A percentile compares a stretch with the other conserved stretches of the same genome.
Evolutionary conservation across 2,329 filamentous ascomycete genomes (phyloP).

Genomic region (Exophiala oligosperma): DNA sequence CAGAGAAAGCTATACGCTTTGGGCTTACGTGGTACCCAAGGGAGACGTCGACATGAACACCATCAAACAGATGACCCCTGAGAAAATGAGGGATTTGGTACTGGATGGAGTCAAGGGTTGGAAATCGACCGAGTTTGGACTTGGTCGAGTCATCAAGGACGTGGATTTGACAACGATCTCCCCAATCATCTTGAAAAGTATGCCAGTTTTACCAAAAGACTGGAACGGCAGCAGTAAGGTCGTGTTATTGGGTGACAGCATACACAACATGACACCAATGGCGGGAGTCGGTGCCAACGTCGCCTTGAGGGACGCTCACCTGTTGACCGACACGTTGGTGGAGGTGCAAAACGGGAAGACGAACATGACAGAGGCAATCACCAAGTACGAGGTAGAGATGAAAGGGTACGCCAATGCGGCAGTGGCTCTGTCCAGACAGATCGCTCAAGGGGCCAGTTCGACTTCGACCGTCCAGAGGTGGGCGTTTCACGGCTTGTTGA

Average conservation of each 20-base stretch:
- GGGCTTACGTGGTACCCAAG: slow-evolving; percentile 23
- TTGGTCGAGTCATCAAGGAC: background rate
- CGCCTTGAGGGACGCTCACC: slow-evolving; percentile 41
- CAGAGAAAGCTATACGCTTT: slow-evolving; percentile 30
- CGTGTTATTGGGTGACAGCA: slow-evolving; percentile 45
- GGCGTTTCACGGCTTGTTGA: slow-evolving; percentile 4
- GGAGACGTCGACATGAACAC: slow-evolving; percentile 12
- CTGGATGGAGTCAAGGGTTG: slow-evolving; percentile 23
- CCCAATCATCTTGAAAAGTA: slow-evolving; percentile 29
- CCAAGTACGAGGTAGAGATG: slow-evolving; percentile 2
- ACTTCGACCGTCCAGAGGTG: background rate
- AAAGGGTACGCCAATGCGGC: slow-evolving; percentile 6
- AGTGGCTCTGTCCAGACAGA: slow-evolving; percentile 4
- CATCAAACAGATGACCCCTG: background rate
- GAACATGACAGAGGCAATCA: background rate
- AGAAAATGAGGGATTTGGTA: slow-evolving; percentile 17
- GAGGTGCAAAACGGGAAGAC: background rate
- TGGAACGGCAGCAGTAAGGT: slow-evolving; percentile 34
- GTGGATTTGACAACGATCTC: slow-evolving; percentile 14
- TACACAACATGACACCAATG: slow-evolving; percentile 47
- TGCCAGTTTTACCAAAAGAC: slow-evolving; percentile 30
- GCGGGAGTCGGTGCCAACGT: slow-evolving; percentile 48
- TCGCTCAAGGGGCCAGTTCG: slow-evolving; percentile 5
- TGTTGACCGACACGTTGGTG: slow-evolving; percentile 32
- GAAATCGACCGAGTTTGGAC: background rate